These are phyloP conservation scores for Nicotiana knightiana DNA, from an alignment of 257 asterid species.

Conservation along the genomic window DNA sequence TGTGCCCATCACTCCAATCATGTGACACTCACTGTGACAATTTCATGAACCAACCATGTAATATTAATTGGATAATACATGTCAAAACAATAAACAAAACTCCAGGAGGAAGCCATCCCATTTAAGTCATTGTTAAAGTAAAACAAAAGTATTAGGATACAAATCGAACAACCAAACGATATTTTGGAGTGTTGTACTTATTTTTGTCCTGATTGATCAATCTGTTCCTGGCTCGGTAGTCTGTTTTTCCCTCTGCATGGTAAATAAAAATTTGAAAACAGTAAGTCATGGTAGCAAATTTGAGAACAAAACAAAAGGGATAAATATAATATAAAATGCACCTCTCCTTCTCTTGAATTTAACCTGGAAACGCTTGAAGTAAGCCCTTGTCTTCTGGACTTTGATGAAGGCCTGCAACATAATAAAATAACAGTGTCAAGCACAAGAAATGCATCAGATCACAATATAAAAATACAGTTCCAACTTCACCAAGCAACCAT, in stretches of 20 bases:
- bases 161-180: constrained; percentile 60
- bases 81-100: neutral
- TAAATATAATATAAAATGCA: neutral
- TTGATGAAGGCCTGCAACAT: constrained; percentile 52
- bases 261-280: neutral
- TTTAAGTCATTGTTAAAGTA: neutral
- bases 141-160: constrained; percentile 37
- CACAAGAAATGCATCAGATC: neutral
- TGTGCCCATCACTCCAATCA: neutral
- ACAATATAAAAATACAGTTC: no score
- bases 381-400: constrained; percentile 60
- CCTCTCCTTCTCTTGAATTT: constrained; percentile 82
- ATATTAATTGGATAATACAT: neutral
- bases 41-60: neutral
- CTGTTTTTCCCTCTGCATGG: constrained; percentile 62
- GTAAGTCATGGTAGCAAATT: neutral
- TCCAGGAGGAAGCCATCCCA: neutral
- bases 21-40: neutral
- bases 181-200: constrained; percentile 72
- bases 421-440: neutral
- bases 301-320: neutral
- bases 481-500: no score
- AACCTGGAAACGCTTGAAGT: constrained; percentile 75
- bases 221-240: constrained; percentile 66
- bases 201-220: constrained; percentile 70